Conservation (phyloP, 768 basidiomycete species). For the Pleurotus tuoliensis region DNA sequence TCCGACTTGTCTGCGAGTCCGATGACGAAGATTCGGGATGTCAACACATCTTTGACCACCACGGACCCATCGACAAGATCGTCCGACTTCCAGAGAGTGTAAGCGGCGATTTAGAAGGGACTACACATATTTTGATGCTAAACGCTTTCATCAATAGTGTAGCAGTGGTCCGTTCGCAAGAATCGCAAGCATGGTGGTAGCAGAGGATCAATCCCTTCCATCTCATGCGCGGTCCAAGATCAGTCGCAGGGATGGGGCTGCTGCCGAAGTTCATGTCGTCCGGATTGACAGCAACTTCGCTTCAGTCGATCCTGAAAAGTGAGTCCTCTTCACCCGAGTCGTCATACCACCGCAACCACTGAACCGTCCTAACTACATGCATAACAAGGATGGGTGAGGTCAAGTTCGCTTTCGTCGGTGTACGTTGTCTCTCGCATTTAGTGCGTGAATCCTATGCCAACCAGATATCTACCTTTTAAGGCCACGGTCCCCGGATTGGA, state of each 20-base stretch:
- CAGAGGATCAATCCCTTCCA: slow-evolving; percentile 33
- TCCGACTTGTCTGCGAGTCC: neutral
- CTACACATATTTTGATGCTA: no score
- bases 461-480: no score
- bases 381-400: neutral
- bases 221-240: slow-evolving; percentile 16
- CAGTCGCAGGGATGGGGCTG: slow-evolving; percentile 20
- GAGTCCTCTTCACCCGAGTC: neutral
- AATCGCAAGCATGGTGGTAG: slow-evolving; percentile 31
- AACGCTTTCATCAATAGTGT: slow-evolving; percentile 3
- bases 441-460: neutral
- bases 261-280: slow-evolving; percentile 28
- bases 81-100: slow-evolving; percentile 52
- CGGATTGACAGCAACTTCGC: slow-evolving; percentile 31
- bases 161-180: slow-evolving; percentile 17
- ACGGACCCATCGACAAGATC: slow-evolving; percentile 43
- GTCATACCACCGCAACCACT: neutral
- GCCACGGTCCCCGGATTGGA: neutral
- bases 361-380: neutral
- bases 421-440: neutral
- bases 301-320: slow-evolving; percentile 17
- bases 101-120: slow-evolving; percentile 12
- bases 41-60: slow-evolving; percentile 32
- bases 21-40: slow-evolving; percentile 24
- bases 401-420: slow-evolving; percentile 3